Percentiles rank a stretch among this genome's conserved stretches.
These are phyloP conservation scores for Penicillium janthinellum DNA, from an alignment of 2,329 filamentous ascomycete species.

Conservation along the genomic window DNA sequence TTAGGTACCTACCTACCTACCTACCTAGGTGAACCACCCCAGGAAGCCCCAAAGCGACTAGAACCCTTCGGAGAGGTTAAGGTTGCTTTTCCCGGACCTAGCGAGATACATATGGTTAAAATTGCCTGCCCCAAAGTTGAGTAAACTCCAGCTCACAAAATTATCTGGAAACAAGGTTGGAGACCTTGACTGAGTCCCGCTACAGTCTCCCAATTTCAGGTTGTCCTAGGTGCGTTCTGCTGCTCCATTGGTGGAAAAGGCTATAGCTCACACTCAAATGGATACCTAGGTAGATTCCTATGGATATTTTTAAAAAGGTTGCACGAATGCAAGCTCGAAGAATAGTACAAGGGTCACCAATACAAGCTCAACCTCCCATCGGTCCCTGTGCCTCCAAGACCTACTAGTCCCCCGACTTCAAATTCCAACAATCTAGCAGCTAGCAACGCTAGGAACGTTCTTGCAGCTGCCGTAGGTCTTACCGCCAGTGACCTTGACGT, in stretches of 20 bases:
- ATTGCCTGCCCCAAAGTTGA: too few relatives aligned
- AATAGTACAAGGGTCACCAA: background rate
- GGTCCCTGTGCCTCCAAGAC: background rate
- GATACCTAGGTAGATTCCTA: background rate
- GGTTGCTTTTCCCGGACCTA: too few relatives aligned
- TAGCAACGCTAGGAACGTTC: constrained; percentile 43
- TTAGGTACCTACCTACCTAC: too few relatives aligned
- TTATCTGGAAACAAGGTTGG: too few relatives aligned
- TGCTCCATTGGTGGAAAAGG: background rate
- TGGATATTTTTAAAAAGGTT: background rate
- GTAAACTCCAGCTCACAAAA: too few relatives aligned
- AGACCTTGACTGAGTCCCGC: too few relatives aligned
- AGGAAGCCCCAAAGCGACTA: too few relatives aligned
- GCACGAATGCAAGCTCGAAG: background rate
- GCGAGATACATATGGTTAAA: too few relatives aligned
- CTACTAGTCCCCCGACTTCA: background rate
- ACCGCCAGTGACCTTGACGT: constrained; percentile 55
- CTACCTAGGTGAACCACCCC: too few relatives aligned
- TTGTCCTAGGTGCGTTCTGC: too few relatives aligned
- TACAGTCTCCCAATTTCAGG: too few relatives aligned
- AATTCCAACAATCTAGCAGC: constrained; percentile 26
- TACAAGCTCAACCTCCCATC: background rate
- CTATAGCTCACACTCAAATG: background rate
- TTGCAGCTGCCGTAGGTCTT: constrained; percentile 46
- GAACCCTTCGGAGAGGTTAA: too few relatives aligned